These are phyloP conservation scores for Neospermospora avenae DNA, from an alignment of 2,329 filamentous ascomycete species.

Conservation along the genomic window DNA sequence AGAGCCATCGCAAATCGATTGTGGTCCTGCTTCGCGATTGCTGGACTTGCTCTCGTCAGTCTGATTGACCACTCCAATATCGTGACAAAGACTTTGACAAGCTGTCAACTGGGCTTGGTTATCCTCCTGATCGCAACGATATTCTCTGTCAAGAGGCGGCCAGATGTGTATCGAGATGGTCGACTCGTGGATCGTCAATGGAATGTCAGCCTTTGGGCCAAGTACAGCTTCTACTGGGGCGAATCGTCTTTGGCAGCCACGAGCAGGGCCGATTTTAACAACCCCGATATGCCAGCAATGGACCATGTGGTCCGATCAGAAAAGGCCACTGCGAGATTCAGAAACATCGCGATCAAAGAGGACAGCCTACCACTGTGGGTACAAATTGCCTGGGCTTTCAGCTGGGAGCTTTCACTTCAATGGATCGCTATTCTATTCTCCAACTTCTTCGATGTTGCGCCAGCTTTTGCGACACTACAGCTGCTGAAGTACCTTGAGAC, in stretches of 20 bases:
- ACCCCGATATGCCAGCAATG: conserved; percentile 58
- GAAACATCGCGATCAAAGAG: conserved; percentile 39
- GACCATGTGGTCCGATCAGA: conserved; percentile 50
- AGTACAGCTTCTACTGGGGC: conserved; percentile 65
- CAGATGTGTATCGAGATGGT: conserved; percentile 56
- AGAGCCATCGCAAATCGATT: conserved; percentile 15
- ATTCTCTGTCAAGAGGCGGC: conserved; percentile 55
- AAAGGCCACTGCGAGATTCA: conserved; percentile 49
- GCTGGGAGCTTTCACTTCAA: conserved; percentile 30
- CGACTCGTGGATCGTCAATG: conserved; percentile 61
- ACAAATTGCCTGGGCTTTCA: conserved; percentile 55
- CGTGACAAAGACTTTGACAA: conserved; percentile 8
- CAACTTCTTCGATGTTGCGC: conserved; percentile 26
- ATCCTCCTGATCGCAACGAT: conserved; percentile 10
- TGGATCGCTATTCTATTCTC: conserved; percentile 17
- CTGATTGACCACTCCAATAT: neutral
- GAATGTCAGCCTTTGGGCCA: conserved; percentile 55
- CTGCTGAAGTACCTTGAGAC: conserved; percentile 24
- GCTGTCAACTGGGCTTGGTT: conserved; percentile 17
- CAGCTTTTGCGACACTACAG: conserved; percentile 23
- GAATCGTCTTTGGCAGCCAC: conserved; percentile 51
- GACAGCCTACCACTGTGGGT: conserved; percentile 52
- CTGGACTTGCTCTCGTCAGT: conserved; percentile 11
- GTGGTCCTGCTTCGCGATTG: conserved; percentile 17
- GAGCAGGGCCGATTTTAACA: conserved; percentile 55